Conservation (phyloP, 371 early-diverging fungal genomes). For the Smittium mucronatum region DNA sequence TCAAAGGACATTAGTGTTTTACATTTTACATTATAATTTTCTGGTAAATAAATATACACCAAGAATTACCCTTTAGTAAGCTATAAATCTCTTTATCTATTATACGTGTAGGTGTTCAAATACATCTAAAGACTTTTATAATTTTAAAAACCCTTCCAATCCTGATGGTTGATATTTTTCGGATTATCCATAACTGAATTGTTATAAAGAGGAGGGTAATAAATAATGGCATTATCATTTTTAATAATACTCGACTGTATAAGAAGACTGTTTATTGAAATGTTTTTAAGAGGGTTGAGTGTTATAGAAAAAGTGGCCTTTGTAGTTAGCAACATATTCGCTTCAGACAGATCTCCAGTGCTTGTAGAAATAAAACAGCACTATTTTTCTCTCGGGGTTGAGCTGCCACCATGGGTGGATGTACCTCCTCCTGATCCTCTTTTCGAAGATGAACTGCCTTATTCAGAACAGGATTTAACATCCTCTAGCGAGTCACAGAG, state of each 20-base stretch:
- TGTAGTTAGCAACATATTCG: neutral
- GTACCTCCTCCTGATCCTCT: slow-evolving; percentile 8
- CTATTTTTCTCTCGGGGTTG: slow-evolving; percentile 5
- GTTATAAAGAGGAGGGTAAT: too few relatives aligned
- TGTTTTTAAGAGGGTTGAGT: neutral
- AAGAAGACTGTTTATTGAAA: neutral
- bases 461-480: slow-evolving; percentile 15
- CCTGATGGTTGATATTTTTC: too few relatives aligned
- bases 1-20: too few relatives aligned
- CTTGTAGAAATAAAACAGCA: neutral
- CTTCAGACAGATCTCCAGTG: slow-evolving; percentile 2
- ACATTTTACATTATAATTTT: too few relatives aligned
- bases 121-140: too few relatives aligned
- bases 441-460: slow-evolving; percentile 17
- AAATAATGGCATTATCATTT: neutral
- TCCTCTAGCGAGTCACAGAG: too few relatives aligned
- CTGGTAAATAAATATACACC: too few relatives aligned
- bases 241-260: neutral
- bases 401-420: slow-evolving; percentile 9
- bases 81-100: too few relatives aligned
- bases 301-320: neutral
- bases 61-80: too few relatives aligned
- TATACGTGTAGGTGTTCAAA: too few relatives aligned
- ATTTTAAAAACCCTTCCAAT: too few relatives aligned
- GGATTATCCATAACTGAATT: too few relatives aligned